These are phyloP conservation scores for Sporothrix schenckii DNA, from an alignment of 2,329 filamentous ascomycete genomes.

Conservation along the genomic window DNA sequence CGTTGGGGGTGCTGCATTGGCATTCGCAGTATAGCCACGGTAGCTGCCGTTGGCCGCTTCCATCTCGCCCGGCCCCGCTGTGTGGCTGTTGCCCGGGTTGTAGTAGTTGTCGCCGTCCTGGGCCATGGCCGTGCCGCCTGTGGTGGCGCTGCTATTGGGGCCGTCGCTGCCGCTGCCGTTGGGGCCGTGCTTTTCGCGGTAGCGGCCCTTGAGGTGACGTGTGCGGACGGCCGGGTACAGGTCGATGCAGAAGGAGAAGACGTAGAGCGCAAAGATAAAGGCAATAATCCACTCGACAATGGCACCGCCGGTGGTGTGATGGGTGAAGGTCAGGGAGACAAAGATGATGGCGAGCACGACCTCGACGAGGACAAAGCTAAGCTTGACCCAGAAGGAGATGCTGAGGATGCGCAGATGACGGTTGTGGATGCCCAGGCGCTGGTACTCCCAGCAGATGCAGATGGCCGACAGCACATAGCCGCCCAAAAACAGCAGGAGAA, in stretches of 20 bases:
- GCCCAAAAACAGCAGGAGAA: slow-evolving; percentile 79
- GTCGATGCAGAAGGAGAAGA: slow-evolving; percentile 85
- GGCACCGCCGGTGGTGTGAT: slow-evolving; percentile 67
- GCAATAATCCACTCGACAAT: slow-evolving; percentile 79
- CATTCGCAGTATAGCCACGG: background rate
- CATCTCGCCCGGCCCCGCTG: background rate
- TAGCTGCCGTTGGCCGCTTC: slow-evolving; percentile 3
- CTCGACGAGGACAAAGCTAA: slow-evolving; percentile 81
- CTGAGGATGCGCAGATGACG: slow-evolving; percentile 73
- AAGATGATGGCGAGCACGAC: slow-evolving; percentile 74
- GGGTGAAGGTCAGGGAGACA: slow-evolving; percentile 55
- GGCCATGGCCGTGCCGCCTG: slow-evolving; percentile 3
- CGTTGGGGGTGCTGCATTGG: background rate
- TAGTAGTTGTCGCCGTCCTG: slow-evolving; percentile 19
- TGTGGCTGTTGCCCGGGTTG: background rate
- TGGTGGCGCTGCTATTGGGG: background rate
- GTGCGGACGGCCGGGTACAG: slow-evolving; percentile 75
- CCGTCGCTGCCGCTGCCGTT: background rate
- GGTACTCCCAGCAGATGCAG: slow-evolving; percentile 88
- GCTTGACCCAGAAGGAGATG: slow-evolving; percentile 83
- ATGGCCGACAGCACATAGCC: slow-evolving; percentile 85
- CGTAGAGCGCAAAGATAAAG: slow-evolving; percentile 84
- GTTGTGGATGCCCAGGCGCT: slow-evolving; percentile 74
- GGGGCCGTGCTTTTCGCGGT: slow-evolving; percentile 18
- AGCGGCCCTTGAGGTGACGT: slow-evolving; percentile 45